A percentile compares a stretch with the other conserved stretches of the same genome.
Conservation (phyloP, 805 yeast genomes). For the Cyberlindnera samutprakarnensis region DNA sequence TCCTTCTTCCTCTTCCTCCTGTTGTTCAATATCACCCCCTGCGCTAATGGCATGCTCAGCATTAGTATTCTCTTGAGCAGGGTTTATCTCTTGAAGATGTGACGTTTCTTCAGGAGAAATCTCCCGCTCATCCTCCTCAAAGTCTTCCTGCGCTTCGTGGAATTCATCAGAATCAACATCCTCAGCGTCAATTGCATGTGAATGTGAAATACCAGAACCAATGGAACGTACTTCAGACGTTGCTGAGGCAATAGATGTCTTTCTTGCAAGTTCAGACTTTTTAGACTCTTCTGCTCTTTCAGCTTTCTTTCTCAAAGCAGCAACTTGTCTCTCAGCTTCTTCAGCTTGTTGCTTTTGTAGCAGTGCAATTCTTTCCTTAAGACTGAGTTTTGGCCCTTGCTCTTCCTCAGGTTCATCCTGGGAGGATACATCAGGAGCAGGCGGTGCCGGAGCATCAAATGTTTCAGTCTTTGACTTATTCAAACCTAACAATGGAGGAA, state of each 20-base stretch:
- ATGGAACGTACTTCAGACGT: slow-evolving; percentile 1
- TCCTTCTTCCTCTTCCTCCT: slow-evolving; percentile 9
- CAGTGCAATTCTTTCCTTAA: slow-evolving; percentile 80
- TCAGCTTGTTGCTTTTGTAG: slow-evolving; percentile 76
- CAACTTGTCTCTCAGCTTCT: slow-evolving; percentile 68
- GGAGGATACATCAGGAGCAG: slow-evolving; percentile 25
- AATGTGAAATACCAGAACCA: not conserved
- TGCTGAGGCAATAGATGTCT: not conserved
- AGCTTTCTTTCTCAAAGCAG: slow-evolving; percentile 43
- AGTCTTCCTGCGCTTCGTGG: slow-evolving; percentile 16
- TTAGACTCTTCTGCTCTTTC: slow-evolving; percentile 39
- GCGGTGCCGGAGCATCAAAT: slow-evolving; percentile 12
- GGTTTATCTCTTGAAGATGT: not conserved
- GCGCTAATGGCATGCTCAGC: not conserved
- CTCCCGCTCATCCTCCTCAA: slow-evolving; percentile 21
- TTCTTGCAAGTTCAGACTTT: slow-evolving; percentile 3
- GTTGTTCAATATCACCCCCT: not conserved
- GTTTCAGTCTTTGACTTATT: slow-evolving; percentile 6
- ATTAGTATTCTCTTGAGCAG: not conserved
- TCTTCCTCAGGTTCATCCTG: slow-evolving; percentile 33
- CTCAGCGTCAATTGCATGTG: not conserved
- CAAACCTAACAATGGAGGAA: slow-evolving; percentile 20
- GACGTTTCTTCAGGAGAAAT: not conserved
- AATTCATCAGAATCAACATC: slow-evolving; percentile 4
- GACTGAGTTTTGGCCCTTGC: slow-evolving; percentile 67